Evolutionary conservation across 257 asterid genomes (phyloP), one percentile per base, ranked within the genome.

Genomic region (Leptodermis oblonga): DNA sequence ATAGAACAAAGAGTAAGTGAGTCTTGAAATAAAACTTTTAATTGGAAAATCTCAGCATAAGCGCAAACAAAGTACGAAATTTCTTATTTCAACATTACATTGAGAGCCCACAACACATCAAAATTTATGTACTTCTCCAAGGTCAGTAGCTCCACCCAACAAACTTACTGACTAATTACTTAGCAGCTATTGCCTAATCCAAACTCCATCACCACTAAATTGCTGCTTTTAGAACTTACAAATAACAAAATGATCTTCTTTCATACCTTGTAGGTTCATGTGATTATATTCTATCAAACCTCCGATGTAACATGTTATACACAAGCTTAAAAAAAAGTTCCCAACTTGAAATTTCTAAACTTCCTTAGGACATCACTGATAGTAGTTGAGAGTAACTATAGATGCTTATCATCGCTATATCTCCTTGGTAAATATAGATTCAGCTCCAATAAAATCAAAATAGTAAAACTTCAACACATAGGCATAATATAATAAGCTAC

Each of bases 241-340:
- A 42, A 43, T 12, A 15, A 12, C 4, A 18, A 1, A 10, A 43
- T 10, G 49, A 4, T 43, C 18, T 43, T 43, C 9, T 43, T 4
- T 43, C 49, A 43, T 10, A 43, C 49, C 49, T 9, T 1, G 2
- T 13, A 36, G 20, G 46, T 7, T 30, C 41, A 36, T 10, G 11
- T 26, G 37, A 20, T 26, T 55, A 37, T 62, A 36, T 42, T 42
- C 72, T 22, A 53, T 2, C 26, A 28, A 52, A 72, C 58, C 65
- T 39, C 48, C 22, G n/a, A 31, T 33, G 22, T 18, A 36, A 25
- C 15, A 25, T 5, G 17, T 5, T 48, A 62, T 22, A 12, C 9
- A 7, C 34, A 23, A n/a, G 20, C 17, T 49, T 23, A 39, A 17
- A 25, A 28, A n/a, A n/a, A 22, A 13, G 25, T 70, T 52, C 64